Conservation (phyloP, 2,329 filamentous ascomycete genomes). For the Ascochyta clinopodiicola region DNA sequence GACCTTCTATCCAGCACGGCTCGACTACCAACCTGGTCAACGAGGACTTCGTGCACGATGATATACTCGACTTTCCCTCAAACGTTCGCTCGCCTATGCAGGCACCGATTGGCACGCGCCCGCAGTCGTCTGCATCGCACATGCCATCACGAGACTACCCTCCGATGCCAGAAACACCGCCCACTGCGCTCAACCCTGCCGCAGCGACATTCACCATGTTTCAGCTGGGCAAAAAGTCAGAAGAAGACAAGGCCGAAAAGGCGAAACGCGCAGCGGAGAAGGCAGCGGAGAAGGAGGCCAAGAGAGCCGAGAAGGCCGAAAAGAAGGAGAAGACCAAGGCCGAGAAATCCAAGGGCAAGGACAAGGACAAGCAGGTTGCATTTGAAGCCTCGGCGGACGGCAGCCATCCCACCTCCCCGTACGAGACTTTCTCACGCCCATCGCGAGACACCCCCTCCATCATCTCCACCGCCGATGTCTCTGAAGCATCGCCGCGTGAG, state of each 20-base stretch:
- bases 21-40: conserved; percentile 69
- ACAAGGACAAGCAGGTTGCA: conserved; percentile 39
- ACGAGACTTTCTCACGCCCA: conserved; percentile 43
- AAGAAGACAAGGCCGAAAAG: conserved; percentile 44
- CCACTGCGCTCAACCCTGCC: conserved; percentile 75
- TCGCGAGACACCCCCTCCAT: conserved; percentile 53
- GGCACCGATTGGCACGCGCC: conserved; percentile 80
- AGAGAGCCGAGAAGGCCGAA: conserved; percentile 41
- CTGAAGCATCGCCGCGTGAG: conserved; percentile 47
- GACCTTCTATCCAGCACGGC: conserved; percentile 79
- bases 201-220: conserved; percentile 80
- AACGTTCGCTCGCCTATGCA: conserved; percentile 61
- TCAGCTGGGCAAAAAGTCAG: conserved; percentile 37
- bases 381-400: conserved; percentile 30
- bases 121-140: conserved; percentile 63
- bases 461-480: conserved; percentile 49
- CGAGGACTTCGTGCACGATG: conserved; percentile 57
- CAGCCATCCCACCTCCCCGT: conserved; percentile 29
- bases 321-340: conserved; percentile 49
- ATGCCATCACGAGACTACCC: conserved; percentile 26
- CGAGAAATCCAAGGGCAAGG: conserved; percentile 44
- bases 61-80: conserved; percentile 57
- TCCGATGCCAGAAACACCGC: conserved; percentile 52
- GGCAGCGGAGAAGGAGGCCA: conserved; percentile 48
- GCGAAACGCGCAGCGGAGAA: conserved; percentile 40